phyloP scores from a whole-genome alignment of 2,329 filamentous ascomycete genomes.

The Penicillium sclerotiorum region DNA sequence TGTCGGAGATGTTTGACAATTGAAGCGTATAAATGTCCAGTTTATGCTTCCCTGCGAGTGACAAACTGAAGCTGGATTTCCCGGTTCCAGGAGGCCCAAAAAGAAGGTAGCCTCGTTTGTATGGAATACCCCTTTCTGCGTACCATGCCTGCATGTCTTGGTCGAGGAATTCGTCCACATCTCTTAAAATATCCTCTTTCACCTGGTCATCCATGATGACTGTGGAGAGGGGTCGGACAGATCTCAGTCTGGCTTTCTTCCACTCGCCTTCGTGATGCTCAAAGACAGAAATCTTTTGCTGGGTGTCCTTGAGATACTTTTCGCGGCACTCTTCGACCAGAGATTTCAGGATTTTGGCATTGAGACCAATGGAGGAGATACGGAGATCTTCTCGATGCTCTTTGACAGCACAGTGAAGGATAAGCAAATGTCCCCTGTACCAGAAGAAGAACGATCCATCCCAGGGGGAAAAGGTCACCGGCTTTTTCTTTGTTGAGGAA shows the following conservation, averaged over 20 bases:
- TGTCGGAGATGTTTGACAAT: constrained; percentile 74
- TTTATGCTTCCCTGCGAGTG: constrained; percentile 8
- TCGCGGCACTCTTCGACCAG: constrained; percentile 33
- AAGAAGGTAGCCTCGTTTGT: background rate
- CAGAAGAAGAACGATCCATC: constrained; percentile 22
- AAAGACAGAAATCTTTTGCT: constrained; percentile 32
- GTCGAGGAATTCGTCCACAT: constrained; percentile 43
- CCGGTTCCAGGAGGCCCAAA: background rate
- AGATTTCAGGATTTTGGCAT: constrained; percentile 27
- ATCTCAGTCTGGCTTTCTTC: constrained; percentile 23
- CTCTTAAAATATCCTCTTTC: constrained; percentile 31
- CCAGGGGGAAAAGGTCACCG: constrained; percentile 23
- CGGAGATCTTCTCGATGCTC: constrained; percentile 19
- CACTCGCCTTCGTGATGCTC: constrained; percentile 25
- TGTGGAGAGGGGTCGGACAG: constrained; percentile 14
- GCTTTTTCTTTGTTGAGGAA: constrained; percentile 18
- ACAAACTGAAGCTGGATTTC: background rate
- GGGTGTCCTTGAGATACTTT: constrained; percentile 32
- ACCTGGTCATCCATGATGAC: constrained; percentile 23
- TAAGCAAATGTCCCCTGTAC: constrained; percentile 29
- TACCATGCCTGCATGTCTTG: constrained; percentile 13
- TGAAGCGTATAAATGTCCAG: constrained; percentile 74
- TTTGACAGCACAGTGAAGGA: constrained; percentile 14
- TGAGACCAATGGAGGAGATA: constrained; percentile 22
- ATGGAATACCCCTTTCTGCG: background rate